Percentiles rank a stretch among this genome's conserved stretches.
phyloP scores from a whole-genome alignment of 75 land plant genomes.

The Adiantum capillusveneris region DNA sequence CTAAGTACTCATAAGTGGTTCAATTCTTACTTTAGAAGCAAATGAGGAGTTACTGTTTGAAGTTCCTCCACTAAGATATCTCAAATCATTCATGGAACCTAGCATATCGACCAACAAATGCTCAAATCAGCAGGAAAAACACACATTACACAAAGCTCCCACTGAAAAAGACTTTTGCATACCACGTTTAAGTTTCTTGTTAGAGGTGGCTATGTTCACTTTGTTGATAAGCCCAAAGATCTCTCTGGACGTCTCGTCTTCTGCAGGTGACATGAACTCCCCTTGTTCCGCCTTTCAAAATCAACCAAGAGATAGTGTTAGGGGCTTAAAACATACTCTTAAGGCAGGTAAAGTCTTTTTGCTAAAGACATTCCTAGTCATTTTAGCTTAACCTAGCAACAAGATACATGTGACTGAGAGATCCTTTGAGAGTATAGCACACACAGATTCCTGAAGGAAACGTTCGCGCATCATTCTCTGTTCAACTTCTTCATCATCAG shows the following conservation, averaged over 20 bases:
- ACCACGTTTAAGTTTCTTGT: conserved; percentile 34
- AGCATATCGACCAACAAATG: too few species aligned
- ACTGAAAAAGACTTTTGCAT: too few species aligned
- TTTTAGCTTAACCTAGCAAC: too few species aligned
- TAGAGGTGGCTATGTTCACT: conserved; percentile 50
- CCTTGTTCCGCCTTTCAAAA: conserved; percentile 40
- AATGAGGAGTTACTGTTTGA: not conserved
- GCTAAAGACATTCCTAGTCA: too few species aligned
- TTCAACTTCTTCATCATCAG: conserved; percentile 79
- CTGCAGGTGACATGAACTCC: conserved; percentile 44
- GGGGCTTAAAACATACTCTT: too few species aligned
- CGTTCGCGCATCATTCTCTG: conserved; percentile 24
- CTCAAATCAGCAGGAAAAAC: too few species aligned
- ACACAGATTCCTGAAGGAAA: conserved; percentile 46
- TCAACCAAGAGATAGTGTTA: not conserved
- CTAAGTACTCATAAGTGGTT: not conserved
- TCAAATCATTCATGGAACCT: not conserved
- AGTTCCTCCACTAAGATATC: conserved; percentile 5
- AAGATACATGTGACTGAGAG: too few species aligned
- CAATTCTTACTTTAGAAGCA: not conserved
- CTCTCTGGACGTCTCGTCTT: conserved; percentile 74
- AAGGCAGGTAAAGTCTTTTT: too few species aligned
- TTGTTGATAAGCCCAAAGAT: conserved; percentile 83
- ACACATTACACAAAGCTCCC: too few species aligned
- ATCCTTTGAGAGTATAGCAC: conserved; percentile 10